Evolutionary conservation across 108 stramenopile species (phyloP).

Genomic region (Phaeodactylum tricornutum): DNA sequence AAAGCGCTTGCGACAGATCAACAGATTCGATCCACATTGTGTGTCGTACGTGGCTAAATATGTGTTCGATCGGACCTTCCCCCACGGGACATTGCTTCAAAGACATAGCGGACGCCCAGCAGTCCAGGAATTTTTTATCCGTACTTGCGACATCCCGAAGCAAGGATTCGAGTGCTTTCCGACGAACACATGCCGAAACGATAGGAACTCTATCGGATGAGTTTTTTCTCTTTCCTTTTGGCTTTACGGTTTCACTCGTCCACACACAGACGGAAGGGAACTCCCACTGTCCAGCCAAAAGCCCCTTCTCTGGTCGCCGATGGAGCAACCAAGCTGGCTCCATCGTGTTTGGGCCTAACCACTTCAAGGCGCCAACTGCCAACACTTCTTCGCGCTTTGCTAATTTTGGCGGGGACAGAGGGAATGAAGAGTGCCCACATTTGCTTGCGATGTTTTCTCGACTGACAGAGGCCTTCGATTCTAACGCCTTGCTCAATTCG

Average conservation of each 20-base stretch:
- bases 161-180: not conserved
- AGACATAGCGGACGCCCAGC: too few relatives aligned
- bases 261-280: conserved; percentile 58
- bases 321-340: conserved; percentile 55
- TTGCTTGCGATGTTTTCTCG: conserved; percentile 9
- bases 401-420: conserved; percentile 66
- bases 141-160: not conserved
- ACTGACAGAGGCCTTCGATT: not conserved
- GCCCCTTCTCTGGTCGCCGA: conserved; percentile 52
- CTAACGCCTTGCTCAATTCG: conserved; percentile 5
- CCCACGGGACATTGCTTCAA: not conserved
- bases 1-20: not conserved
- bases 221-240: conserved; percentile 14
- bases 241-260: conserved; percentile 22
- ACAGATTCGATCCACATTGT: conserved; percentile 59
- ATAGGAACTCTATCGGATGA: not conserved
- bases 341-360: not conserved
- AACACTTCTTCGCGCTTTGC: conserved; percentile 73
- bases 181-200: not conserved
- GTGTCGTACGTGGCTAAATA: conserved; percentile 74
- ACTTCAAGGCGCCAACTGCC: conserved; percentile 44
- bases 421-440: conserved; percentile 53
- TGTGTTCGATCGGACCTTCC: conserved; percentile 46
- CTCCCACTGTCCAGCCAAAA: conserved; percentile 84
- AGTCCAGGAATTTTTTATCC: too few relatives aligned